Evolutionary conservation across 2,329 filamentous ascomycete genomes (phyloP), one percentile per base, ranked within the genome.

Genomic region (Neonectria hederae): DNA sequence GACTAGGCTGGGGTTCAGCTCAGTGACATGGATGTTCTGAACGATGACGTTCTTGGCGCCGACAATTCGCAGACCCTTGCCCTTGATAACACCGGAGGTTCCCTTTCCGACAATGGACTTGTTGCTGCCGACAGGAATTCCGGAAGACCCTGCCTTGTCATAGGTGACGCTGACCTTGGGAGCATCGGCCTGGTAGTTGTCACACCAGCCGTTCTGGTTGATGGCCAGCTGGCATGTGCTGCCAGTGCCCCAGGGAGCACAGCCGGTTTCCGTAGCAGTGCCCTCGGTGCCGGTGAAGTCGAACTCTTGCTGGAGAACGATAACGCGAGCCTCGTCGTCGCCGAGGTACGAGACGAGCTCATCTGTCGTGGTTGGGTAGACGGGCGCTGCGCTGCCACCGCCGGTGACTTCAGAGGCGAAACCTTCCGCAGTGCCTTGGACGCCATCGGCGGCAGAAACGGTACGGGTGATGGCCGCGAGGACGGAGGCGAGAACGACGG

Each of bases 331-430:
- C 30, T 78, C 74, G 61, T 76, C 76, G 73, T 88, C 86, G 17
- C 79, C 79, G 10, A 90, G 83, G 76, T 87, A 89, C 49, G 79
- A 82, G 74, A 84, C 83, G 48, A 90, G 82, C 82, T 90, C 81
- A 24, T 78, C 81, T 43, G 76, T 87, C 46, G 81, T 83, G 14
- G 74, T 77, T 5, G 87, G 87, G 66, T 86, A 84, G 10, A 84
- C 85, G 19, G 85, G 75, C 19, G 81, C 76, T 24, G 84, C 86
- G 62, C 71, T 80, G 58, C 86, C 87, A 72, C 88, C 87, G 43
- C 88, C 88, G n/a, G 87, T 89, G 22, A 86, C 84, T 45, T 86
- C 86, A 65, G 76, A 76, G 40, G 79, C 78, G 66, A 82, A 81
- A n/a, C 80, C 80, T 54, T 80, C 75, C 14, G 80, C 76, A 14